Evolutionary conservation across 1,284 basidiomycete species (phyloP).

Genomic region (Ustilago sp.): DNA sequence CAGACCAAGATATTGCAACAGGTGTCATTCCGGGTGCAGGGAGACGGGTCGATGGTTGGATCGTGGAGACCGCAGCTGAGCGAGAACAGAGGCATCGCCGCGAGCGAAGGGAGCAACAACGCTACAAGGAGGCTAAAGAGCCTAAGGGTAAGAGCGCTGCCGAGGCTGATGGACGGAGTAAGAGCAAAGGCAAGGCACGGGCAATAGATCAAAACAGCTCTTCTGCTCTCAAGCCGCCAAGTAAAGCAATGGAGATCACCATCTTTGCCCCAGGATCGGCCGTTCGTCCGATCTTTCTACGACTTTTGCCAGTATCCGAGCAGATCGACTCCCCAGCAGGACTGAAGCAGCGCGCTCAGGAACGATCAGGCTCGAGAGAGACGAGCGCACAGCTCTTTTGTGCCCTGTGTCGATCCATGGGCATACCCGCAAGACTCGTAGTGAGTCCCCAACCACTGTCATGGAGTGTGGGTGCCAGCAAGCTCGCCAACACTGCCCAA

Average conservation of each 20-base stretch:
- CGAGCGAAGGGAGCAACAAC: constrained; percentile 37
- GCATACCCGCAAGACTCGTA: constrained; percentile 87
- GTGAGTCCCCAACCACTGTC: constrained; percentile 90
- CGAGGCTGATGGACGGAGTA: constrained; percentile 22
- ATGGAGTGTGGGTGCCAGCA: constrained; percentile 74
- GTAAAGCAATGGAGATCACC: constrained; percentile 71
- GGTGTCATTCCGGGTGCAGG: constrained; percentile 52
- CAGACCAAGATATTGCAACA: constrained; percentile 56
- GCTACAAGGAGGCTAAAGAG: constrained; percentile 32
- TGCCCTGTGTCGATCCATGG: constrained; percentile 84
- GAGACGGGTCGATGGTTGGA: constrained; percentile 65
- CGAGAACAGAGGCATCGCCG: constrained; percentile 59
- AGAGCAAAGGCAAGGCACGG: constrained; percentile 28
- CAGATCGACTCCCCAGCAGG: constrained; percentile 81
- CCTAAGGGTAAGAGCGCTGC: constrained; percentile 4
- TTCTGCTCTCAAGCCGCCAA: constrained; percentile 21
- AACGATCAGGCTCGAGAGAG: constrained; percentile 84
- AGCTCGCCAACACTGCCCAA: constrained; percentile 58
- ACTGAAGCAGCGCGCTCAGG: constrained; percentile 87
- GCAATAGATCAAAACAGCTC: neutral
- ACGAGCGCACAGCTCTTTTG: constrained; percentile 92
- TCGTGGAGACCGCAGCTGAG: constrained; percentile 59
- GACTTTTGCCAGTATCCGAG: constrained; percentile 75
- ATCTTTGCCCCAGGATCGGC: constrained; percentile 60
- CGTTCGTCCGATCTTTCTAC: constrained; percentile 64